phyloP scores from a whole-genome alignment of 1,284 basidiomycete species.

The Ceratobasidium sp. region DNA sequence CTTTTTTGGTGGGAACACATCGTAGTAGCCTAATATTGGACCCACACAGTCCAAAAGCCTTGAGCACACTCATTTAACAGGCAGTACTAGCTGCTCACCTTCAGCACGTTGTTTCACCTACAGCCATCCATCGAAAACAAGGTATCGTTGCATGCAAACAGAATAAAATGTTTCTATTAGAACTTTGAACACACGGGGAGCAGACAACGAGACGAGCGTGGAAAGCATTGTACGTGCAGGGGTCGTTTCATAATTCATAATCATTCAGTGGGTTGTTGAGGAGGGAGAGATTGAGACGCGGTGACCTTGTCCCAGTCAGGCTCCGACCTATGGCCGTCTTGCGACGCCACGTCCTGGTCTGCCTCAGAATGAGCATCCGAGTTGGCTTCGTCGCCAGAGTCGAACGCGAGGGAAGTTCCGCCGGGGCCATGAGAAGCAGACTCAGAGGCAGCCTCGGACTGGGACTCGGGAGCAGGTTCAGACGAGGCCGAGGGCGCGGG shows the following conservation, averaged over 20 bases:
- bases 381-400: slow-evolving; percentile 4
- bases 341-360: slow-evolving; percentile 56
- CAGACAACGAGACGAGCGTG: slow-evolving; percentile 41
- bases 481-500: not conserved
- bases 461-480: slow-evolving; percentile 16
- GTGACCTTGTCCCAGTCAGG: slow-evolving; percentile 84
- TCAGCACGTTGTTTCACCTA: slow-evolving; percentile 70
- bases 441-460: not conserved
- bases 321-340: slow-evolving; percentile 72
- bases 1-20: slow-evolving; percentile 70
- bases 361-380: slow-evolving; percentile 16
- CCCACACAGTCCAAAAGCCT: slow-evolving; percentile 25
- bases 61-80: slow-evolving; percentile 45
- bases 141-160: slow-evolving; percentile 27
- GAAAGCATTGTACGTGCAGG: slow-evolving; percentile 40
- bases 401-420: no score
- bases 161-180: slow-evolving; percentile 64
- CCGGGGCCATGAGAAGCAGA: no score
- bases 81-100: slow-evolving; percentile 65
- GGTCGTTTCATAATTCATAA: not conserved
- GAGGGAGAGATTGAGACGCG: slow-evolving; percentile 54
- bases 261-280: slow-evolving; percentile 25
- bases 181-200: slow-evolving; percentile 45
- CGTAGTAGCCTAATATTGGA: slow-evolving; percentile 66
- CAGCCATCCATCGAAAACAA: slow-evolving; percentile 45